phyloP scores from a whole-genome alignment of 345 rosid genomes.

The Populus tremula region DNA sequence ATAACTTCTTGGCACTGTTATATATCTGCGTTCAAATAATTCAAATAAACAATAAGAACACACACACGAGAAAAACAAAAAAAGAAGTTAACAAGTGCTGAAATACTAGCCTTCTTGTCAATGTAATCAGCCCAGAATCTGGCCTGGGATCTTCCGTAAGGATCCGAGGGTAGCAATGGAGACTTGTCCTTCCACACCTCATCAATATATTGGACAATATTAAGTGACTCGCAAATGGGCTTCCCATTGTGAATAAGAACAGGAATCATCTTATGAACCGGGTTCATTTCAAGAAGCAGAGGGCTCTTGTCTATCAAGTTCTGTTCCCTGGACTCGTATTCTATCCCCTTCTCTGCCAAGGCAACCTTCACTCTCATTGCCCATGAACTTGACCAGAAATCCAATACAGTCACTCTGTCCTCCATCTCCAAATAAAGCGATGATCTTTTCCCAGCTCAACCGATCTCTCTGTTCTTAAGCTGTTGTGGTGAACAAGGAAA shows the following conservation, averaged over 20 bases:
- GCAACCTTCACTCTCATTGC: constrained; percentile 15
- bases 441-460: too few species aligned
- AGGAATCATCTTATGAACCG: neutral
- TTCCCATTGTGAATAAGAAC: too few species aligned
- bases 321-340: constrained; percentile 10
- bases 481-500: too few species aligned
- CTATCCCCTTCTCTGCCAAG: constrained; percentile 15
- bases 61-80: too few species aligned
- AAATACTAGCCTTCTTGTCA: constrained; percentile 1
- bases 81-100: too few species aligned
- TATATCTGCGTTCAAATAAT: too few species aligned
- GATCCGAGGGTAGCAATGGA: constrained; percentile 15
- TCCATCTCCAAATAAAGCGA: too few species aligned
- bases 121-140: constrained; percentile 24
- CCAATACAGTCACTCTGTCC: too few species aligned
- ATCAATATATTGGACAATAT: constrained; percentile 14
- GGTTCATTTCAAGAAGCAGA: constrained; percentile 17
- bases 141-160: constrained; percentile 17
- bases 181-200: constrained; percentile 13
- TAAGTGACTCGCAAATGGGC: constrained; percentile 16
- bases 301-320: constrained; percentile 20
- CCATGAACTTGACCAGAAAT: constrained; percentile 4
- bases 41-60: too few species aligned
- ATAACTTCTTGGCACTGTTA: neutral
- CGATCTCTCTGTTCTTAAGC: too few species aligned